Evolutionary conservation across 768 basidiomycete species (phyloP), one percentile per base, ranked within the genome.

Genomic region (Clavulina sp.): DNA sequence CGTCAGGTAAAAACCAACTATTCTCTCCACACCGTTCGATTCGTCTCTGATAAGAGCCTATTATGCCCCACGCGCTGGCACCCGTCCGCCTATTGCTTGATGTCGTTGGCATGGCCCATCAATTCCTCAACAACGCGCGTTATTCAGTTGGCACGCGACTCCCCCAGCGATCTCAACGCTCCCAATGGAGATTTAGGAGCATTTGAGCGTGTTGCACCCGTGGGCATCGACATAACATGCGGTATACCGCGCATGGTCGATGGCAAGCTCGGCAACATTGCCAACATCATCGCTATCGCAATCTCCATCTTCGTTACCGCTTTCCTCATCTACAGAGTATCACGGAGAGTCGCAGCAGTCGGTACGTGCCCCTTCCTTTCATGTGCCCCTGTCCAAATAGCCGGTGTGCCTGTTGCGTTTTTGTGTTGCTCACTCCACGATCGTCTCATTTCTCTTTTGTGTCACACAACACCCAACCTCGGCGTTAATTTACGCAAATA

Each of bases 281-380:
- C 89, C 53, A 85, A 95, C 62, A 79, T 91, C 61, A 70, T 87
- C 55, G 73, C 75, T 3, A 93, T 86, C 58, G 81, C 70, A n/a
- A 60, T 87, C 48, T 81, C 81, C 60, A 65, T 88, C 54, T 41
- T 85, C 28, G 60, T 81, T 58, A 65, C 77, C n/a, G 56, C 71
- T 23, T 62, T 62, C 32, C 71, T 97, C 38, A 70, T 86, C 36
- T 66, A 69, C 30, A 62, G 71, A 44, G 74, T 78, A 13, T 70
- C 73, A 52, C 67, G 78, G 48, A 68, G 93, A 50, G 81, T 78
- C 59, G 93, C 92, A 7, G 93, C 93, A 18, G 93, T 96, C 33
- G 92, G 88, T 69, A 59, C 18, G 33, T 43, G 29, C 33, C 19
- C 53, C 9, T 21, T 13, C 21, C 51, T 26, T 23, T 32, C 24